phyloP scores from a whole-genome alignment of 352 stramenopile species.

The Pythium scleroteichum region DNA sequence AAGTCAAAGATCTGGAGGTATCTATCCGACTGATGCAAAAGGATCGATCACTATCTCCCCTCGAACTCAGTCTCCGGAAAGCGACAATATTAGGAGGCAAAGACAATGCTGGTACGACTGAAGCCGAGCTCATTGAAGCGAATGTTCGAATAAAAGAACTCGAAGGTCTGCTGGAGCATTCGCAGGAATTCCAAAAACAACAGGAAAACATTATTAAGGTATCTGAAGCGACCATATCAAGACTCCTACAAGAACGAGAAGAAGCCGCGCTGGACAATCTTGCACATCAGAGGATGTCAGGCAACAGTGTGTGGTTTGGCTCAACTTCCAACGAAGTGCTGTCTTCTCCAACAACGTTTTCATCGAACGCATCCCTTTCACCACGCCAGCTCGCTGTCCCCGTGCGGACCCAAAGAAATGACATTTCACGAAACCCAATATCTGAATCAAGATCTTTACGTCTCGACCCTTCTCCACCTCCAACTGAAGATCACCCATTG shows the following conservation, averaged over 20 bases:
- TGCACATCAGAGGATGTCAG: constrained; percentile 15
- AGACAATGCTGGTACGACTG: constrained; percentile 39
- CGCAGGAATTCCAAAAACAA: constrained; percentile 54
- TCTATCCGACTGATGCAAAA: constrained; percentile 66
- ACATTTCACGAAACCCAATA: not conserved
- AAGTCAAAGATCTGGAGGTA: constrained; percentile 73
- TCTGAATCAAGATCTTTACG: not conserved
- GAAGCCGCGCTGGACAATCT: constrained; percentile 27
- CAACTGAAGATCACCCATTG: too few relatives aligned
- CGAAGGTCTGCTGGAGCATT: constrained; percentile 53
- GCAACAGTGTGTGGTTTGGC: constrained; percentile 1
- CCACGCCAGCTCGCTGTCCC: not conserved
- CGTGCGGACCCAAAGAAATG: not conserved
- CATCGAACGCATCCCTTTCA: not conserved
- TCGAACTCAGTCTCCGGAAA: constrained; percentile 67
- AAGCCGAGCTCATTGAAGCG: constrained; percentile 58
- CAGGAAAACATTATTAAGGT: constrained; percentile 70
- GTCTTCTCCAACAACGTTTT: not conserved
- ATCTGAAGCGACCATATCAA: constrained; percentile 59
- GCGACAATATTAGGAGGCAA: constrained; percentile 55
- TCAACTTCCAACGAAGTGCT: not conserved
- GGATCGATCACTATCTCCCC: constrained; percentile 53
- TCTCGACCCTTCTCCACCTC: too few relatives aligned
- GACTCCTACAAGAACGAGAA: constrained; percentile 52
- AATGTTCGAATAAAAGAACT: constrained; percentile 58